These are phyloP conservation scores for Laetiporus sulphureus DNA, from an alignment of 1,284 basidiomycete species.

Conservation along the genomic window DNA sequence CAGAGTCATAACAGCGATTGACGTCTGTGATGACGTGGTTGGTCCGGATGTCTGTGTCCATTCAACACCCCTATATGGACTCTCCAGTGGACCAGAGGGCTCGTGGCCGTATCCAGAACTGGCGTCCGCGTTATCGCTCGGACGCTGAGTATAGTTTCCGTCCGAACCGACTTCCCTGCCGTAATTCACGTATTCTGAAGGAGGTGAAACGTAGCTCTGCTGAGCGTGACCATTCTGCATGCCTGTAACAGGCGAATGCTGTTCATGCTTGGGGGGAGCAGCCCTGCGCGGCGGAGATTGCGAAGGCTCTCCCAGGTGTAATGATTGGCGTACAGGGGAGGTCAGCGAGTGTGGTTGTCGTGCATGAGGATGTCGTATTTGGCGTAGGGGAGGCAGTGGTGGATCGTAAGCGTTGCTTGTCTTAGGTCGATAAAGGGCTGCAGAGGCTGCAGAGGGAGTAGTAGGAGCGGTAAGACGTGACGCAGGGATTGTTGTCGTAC, in stretches of 20 bases:
- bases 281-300: neutral
- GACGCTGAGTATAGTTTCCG: too few relatives aligned
- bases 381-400: slow-evolving; percentile 55
- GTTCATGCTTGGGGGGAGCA: neutral
- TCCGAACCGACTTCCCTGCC: too few relatives aligned
- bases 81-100: neutral
- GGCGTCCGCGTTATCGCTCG: too few relatives aligned
- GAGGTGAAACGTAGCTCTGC: too few relatives aligned
- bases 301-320: neutral
- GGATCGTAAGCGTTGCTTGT: slow-evolving; percentile 74
- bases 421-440: slow-evolving; percentile 49
- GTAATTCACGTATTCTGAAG: too few relatives aligned
- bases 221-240: too few relatives aligned
- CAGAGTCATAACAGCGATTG: too few relatives aligned
- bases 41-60: too few relatives aligned
- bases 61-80: too few relatives aligned
- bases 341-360: slow-evolving; percentile 22
- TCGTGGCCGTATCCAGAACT: too few relatives aligned
- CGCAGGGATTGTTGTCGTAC: slow-evolving; percentile 3
- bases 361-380: slow-evolving; percentile 32
- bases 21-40: too few relatives aligned
- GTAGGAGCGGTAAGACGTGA: slow-evolving; percentile 22
- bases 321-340: slow-evolving; percentile 13
- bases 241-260: neutral
- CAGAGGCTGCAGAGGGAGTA: slow-evolving; percentile 28